Conservation (phyloP, 306 rosid genomes). For the Corylus heterophylla region DNA sequence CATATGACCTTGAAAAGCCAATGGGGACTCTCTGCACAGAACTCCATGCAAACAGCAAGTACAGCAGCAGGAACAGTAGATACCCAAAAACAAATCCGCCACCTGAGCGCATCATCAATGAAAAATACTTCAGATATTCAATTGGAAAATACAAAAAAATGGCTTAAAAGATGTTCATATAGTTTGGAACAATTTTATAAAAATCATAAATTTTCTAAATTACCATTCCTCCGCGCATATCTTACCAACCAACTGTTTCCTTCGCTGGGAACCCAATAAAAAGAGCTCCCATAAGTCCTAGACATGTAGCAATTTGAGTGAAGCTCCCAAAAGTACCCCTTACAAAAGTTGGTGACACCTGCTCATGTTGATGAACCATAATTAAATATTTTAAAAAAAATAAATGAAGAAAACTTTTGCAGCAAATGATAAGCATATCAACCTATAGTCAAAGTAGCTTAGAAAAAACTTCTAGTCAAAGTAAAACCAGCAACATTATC, state of each 20-base stretch:
- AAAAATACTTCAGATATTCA: constrained; percentile 13
- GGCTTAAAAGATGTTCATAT: constrained; percentile 8
- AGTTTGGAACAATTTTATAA: background rate
- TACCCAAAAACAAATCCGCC: constrained; percentile 86
- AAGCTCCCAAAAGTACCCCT: constrained; percentile 78
- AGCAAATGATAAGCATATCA: constrained; percentile 8
- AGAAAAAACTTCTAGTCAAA: constrained; percentile 8
- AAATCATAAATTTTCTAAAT: constrained; percentile 15
- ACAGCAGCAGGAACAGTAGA: constrained; percentile 60
- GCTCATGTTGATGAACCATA: constrained; percentile 27
- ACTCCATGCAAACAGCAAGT: constrained; percentile 78
- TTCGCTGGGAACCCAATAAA: constrained; percentile 77
- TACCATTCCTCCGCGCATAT: constrained; percentile 11
- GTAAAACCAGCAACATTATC: constrained; percentile 20
- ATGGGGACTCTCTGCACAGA: constrained; percentile 82
- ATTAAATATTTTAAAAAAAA: background rate
- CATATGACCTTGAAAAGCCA: constrained; percentile 81
- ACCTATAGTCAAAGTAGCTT: constrained; percentile 12
- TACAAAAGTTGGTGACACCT: constrained; percentile 78
- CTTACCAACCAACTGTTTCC: constrained; percentile 79
- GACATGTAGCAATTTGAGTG: constrained; percentile 86
- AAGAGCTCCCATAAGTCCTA: constrained; percentile 72
- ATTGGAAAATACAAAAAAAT: background rate
- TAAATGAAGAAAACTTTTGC: background rate
- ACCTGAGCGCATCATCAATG: constrained; percentile 54